phyloP scores from a whole-genome alignment of 495 filamentous ascomycete genomes.

The Apodospora peruviana region DNA sequence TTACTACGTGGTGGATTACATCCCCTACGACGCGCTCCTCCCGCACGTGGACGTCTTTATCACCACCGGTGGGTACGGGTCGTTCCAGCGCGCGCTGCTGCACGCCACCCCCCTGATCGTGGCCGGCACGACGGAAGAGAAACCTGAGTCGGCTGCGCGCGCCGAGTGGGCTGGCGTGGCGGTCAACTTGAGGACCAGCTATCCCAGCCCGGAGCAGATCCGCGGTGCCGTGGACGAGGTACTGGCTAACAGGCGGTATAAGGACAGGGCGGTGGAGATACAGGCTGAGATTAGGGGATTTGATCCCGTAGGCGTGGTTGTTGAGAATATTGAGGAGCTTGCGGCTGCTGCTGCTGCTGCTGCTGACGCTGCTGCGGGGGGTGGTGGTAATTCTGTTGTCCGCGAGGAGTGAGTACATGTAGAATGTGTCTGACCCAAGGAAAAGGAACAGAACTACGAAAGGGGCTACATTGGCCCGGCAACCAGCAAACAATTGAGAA shows the following conservation, averaged over 20 bases:
- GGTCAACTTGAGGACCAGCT: conserved; percentile 21
- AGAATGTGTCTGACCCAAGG: too few species aligned
- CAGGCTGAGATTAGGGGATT: conserved; percentile 16
- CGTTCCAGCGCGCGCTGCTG: conserved; percentile 32
- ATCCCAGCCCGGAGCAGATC: conserved; percentile 19
- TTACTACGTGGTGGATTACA: conserved; percentile 26
- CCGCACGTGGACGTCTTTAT: conserved; percentile 31
- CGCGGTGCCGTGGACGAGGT: conserved; percentile 23
- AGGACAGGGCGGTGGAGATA: conserved; percentile 10
- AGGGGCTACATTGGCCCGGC: too few species aligned
- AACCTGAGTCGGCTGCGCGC: conserved; percentile 27
- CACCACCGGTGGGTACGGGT: conserved; percentile 35
- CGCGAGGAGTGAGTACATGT: too few species aligned
- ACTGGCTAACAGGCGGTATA: conserved; percentile 8
- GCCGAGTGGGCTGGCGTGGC: conserved; percentile 30
- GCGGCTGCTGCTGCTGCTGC: background rate
- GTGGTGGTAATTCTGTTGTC: too few species aligned
- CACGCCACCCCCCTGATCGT: conserved; percentile 35
- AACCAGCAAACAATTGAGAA: too few species aligned
- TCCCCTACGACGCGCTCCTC: conserved; percentile 31
- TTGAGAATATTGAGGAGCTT: conserved; percentile 9
- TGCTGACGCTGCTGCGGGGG: too few species aligned
- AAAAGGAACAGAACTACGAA: too few species aligned
- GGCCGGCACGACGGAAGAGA: conserved; percentile 33
- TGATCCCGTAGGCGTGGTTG: conserved; percentile 10